Evolutionary conservation across 768 basidiomycete species (phyloP).

Genomic region (Pleurotus eryngii): DNA sequence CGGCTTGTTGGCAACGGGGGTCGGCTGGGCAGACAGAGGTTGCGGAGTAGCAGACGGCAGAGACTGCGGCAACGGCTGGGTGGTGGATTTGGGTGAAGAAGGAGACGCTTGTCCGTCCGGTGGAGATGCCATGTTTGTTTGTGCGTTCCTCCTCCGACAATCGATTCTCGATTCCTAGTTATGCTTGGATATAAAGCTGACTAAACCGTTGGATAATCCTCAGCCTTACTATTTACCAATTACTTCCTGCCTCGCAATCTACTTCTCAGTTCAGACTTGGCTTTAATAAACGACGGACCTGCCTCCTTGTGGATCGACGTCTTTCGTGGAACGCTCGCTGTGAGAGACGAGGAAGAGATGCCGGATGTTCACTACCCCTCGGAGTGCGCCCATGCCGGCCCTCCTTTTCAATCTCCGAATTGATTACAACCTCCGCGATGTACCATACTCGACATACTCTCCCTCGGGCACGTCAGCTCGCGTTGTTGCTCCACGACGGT

Average conservation of each 20-base stretch:
- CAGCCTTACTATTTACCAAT: neutral
- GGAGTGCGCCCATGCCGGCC: slow-evolving; percentile 11
- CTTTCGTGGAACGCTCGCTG: neutral
- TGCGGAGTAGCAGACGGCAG: slow-evolving; percentile 37
- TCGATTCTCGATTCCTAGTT: neutral
- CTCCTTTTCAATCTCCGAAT: slow-evolving; percentile 30
- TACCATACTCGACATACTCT: neutral
- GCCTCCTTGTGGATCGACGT: neutral
- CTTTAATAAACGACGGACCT: neutral
- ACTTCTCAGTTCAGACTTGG: neutral
- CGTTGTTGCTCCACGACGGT: no score
- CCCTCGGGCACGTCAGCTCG: slow-evolving; percentile 15
- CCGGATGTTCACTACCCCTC: neutral
- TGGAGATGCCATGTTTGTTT: slow-evolving; percentile 45
- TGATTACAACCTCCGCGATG: slow-evolving; percentile 16
- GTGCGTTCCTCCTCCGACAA: neutral
- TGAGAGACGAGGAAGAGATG: slow-evolving; percentile 1
- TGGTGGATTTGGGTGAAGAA: slow-evolving; percentile 22
- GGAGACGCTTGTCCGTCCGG: slow-evolving; percentile 38
- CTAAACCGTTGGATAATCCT: neutral
- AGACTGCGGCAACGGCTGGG: slow-evolving; percentile 46
- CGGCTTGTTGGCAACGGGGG: slow-evolving; percentile 36
- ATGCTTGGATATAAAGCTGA: neutral
- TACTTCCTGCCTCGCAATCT: neutral
- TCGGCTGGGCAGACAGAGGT: slow-evolving; percentile 17